A percentile compares a stretch with the other conserved stretches of the same genome.
Conservation (phyloP, 2,329 filamentous ascomycete genomes). For the Xylariaceae sp. region DNA sequence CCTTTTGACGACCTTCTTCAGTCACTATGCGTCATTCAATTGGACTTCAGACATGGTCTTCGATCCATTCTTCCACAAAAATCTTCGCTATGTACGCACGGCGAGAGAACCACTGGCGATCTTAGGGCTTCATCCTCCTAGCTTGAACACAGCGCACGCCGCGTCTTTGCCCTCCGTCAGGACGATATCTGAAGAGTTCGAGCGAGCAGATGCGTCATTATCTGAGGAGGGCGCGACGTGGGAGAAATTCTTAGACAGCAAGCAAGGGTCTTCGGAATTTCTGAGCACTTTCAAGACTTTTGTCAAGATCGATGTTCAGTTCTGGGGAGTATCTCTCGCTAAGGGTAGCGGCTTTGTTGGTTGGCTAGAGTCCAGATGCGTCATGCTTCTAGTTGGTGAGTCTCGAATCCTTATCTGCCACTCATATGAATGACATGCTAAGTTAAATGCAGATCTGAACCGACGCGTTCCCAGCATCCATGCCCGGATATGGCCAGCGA, state of each 20-base stretch:
- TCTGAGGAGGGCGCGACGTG: conserved; percentile 37
- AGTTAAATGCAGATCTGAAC: conserved; percentile 46
- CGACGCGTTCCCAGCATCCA: conserved; percentile 48
- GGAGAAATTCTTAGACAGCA: conserved; percentile 37
- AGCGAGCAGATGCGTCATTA: conserved; percentile 41
- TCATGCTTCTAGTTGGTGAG: conserved; percentile 55
- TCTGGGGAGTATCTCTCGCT: conserved; percentile 57
- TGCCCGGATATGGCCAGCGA: conserved; percentile 59
- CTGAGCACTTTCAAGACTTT: conserved; percentile 50
- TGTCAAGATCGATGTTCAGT: conserved; percentile 58
- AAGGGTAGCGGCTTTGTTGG: conserved; percentile 55
- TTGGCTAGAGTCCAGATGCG: conserved; percentile 61
- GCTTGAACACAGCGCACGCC: conserved; percentile 55
- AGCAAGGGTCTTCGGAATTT: conserved; percentile 42
- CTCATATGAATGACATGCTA: neutral
- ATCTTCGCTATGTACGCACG: conserved; percentile 50
- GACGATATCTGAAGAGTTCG: conserved; percentile 49
- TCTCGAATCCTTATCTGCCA: conserved; percentile 8
- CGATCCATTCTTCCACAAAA: conserved; percentile 56
- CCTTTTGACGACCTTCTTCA: conserved; percentile 58
- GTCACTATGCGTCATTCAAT: conserved; percentile 57
- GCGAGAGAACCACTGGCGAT: conserved; percentile 59
- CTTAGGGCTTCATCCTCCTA: conserved; percentile 58
- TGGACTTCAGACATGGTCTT: conserved; percentile 53
- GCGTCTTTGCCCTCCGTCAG: conserved; percentile 51